Evolutionary conservation across 2,329 filamentous ascomycete species (phyloP).

Genomic region (Trichoderma pleuroti): DNA sequence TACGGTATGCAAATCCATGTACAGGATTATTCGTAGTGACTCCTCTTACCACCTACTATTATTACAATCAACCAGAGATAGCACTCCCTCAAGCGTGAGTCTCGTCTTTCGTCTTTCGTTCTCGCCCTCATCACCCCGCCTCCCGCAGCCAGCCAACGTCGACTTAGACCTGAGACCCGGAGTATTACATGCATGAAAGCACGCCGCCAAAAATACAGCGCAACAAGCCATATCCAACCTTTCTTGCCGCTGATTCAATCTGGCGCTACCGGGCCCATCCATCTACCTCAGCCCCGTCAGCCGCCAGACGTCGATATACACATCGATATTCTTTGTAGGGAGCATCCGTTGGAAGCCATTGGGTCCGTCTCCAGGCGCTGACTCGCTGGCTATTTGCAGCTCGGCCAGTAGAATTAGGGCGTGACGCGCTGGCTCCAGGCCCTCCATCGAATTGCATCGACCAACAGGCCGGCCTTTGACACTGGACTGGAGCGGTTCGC

Average conservation of each 20-base stretch:
- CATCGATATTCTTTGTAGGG: neutral
- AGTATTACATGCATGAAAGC: conserved; percentile 1
- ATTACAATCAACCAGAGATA: neutral
- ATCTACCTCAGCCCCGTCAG: conserved; percentile 6
- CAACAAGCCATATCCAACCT: neutral
- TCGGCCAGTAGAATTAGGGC: conserved; percentile 34
- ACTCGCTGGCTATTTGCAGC: conserved; percentile 27
- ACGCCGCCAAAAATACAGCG: neutral
- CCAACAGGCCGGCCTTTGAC: neutral
- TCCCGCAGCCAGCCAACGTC: neutral
- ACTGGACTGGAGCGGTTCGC: conserved; percentile 13
- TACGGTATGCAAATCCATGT: neutral
- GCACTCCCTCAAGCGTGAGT: neutral
- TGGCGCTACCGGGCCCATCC: conserved; percentile 10
- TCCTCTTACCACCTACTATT: neutral
- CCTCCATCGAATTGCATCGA: neutral
- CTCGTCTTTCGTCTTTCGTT: neutral
- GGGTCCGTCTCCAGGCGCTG: conserved; percentile 24
- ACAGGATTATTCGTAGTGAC: neutral
- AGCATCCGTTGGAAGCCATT: neutral
- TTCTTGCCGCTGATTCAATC: conserved; percentile 12
- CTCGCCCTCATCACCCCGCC: neutral
- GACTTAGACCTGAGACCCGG: conserved; percentile 3
- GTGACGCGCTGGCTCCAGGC: conserved; percentile 37
- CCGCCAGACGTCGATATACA: neutral